phyloP scores from a whole-genome alignment of 192 early-diverging fungal genomes.

The Mortierella claussenii region DNA sequence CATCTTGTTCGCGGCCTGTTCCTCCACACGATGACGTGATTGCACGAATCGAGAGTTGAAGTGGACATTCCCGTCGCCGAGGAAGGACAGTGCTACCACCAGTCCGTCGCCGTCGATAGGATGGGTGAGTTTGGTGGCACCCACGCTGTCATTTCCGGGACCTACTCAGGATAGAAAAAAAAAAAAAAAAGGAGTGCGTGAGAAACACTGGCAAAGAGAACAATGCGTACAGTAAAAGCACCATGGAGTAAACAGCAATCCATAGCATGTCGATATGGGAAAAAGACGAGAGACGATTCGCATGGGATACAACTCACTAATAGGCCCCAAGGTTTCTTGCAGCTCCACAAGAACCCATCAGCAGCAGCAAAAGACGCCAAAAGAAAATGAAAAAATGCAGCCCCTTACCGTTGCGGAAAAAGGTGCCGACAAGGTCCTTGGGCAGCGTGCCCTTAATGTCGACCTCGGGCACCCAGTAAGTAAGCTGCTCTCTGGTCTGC shows the following conservation, averaged over 20 bases:
- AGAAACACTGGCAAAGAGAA: too few relatives aligned
- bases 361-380: too few relatives aligned
- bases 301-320: too few relatives aligned
- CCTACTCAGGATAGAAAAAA: slow-evolving; percentile 12
- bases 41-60: slow-evolving; percentile 50
- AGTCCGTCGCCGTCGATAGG: slow-evolving; percentile 49
- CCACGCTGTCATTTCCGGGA: slow-evolving; percentile 41
- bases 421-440: slow-evolving; percentile 45
- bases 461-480: slow-evolving; percentile 50
- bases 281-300: too few relatives aligned
- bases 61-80: slow-evolving; percentile 43
- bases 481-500: slow-evolving; percentile 28
- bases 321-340: background rate
- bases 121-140: slow-evolving; percentile 22
- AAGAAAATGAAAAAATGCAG: too few relatives aligned
- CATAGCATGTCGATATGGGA: too few relatives aligned
- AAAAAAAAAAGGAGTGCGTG: slow-evolving; percentile 4
- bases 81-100: slow-evolving; percentile 33
- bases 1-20: slow-evolving; percentile 35
- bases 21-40: slow-evolving; percentile 44
- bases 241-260: too few relatives aligned
- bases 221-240: too few relatives aligned
- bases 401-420: slow-evolving; percentile 54
- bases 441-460: slow-evolving; percentile 38
- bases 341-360: too few relatives aligned